Conservation (phyloP, 768 basidiomycete genomes). For the Peribolospora kevripleyi region DNA sequence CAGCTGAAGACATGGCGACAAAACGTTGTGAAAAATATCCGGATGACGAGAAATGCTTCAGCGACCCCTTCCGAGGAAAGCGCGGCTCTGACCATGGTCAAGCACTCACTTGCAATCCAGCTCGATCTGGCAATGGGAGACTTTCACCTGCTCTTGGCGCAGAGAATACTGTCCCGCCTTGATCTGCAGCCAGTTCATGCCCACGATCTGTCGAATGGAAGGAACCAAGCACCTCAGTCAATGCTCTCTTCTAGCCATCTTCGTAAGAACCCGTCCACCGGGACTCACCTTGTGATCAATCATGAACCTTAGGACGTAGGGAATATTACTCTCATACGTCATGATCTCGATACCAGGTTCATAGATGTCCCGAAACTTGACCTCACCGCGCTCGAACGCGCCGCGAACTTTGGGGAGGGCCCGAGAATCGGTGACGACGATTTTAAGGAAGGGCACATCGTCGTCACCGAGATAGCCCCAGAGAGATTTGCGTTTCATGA, state of each 20-base stretch:
- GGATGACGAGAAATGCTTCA: neutral
- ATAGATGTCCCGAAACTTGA: conserved; percentile 39
- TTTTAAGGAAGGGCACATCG: conserved; percentile 53
- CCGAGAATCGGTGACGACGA: conserved; percentile 48
- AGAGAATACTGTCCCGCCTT: conserved; percentile 57
- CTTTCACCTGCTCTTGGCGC: conserved; percentile 31
- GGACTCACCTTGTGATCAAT: conserved; percentile 63
- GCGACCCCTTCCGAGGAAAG: neutral
- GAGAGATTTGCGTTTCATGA: conserved; percentile 42
- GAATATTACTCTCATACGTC: conserved; percentile 87
- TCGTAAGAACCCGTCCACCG: neutral
- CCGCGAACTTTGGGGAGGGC: conserved; percentile 72
- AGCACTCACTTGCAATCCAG: conserved; percentile 40
- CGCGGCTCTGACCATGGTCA: neutral
- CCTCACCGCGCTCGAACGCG: conserved; percentile 61
- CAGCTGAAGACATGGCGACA: conserved; percentile 28
- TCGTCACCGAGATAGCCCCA: conserved; percentile 80
- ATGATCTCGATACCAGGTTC: conserved; percentile 24
- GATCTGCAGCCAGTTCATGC: conserved; percentile 98
- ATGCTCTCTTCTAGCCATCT: neutral
- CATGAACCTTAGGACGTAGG: conserved; percentile 82
- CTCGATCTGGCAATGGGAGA: conserved; percentile 75
- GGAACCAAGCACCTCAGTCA: neutral
- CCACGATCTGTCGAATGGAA: conserved; percentile 39
- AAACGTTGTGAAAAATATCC: neutral